Evolutionary conservation across 2,329 filamentous ascomycete species (phyloP), one percentile per base, ranked within the genome.

Genomic region (Cadophora luteo-olivacea): DNA sequence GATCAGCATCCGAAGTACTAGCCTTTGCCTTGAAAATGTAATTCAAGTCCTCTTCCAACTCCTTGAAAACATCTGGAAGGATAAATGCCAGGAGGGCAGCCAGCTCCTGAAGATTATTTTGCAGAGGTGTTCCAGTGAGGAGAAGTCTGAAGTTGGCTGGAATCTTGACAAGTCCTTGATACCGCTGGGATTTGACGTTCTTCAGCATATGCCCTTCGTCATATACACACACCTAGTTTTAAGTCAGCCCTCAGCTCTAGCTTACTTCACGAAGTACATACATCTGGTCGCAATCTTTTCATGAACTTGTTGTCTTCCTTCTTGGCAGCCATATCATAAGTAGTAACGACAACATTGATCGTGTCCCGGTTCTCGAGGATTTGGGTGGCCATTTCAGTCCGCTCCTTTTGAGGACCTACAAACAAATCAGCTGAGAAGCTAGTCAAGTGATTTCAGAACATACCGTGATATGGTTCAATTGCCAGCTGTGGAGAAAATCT

Each of bases 181-280:
- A 97, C 6, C 93, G 86, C 64, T 92, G 89, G 0, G 94, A 97
- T 58, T 90, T 89, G 2, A 91, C 90, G 77, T 97, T 98, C 81
- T 97, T 97, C 78, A 99, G 83, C 76, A 93, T 90, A 80, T 99
- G 96, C 0, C 95, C 96, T 80, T 99, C 96, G 77, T 99, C 96
- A 76, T 94, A 99, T 12, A 99, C 90, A 74, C 74, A 75, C 22
- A 77, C 76, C 77, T 78, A 51, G 19, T 7, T 33, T 9, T 22
- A 3, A 57, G 41, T 75, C 65, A 77, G 72, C 49, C 25, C 24
- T 5, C 61, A 22, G 11, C 41, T 24, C 32, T 52, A 7, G 32
- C 9, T 14, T 2, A 8, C 9, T 8, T 64, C 33, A 19, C 14
- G 2, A 25, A 57, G 6, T 3, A 24, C 19, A 72, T 72, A 86